Conservation (phyloP, 441 rosid species). For the Cnidoscolus chayamansa region DNA sequence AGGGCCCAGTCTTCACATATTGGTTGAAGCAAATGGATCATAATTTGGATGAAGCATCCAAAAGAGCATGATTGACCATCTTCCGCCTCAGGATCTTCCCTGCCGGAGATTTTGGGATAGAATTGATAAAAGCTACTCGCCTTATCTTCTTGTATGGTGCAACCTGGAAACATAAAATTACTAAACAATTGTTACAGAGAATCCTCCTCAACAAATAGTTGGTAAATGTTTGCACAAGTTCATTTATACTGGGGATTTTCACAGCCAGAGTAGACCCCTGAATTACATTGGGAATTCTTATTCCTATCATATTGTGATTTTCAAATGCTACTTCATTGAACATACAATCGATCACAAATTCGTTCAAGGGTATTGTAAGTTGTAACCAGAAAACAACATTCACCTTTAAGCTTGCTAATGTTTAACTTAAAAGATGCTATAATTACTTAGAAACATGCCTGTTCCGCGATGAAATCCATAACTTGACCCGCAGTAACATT, state of each 20-base stretch:
- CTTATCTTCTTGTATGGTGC: conserved; percentile 87
- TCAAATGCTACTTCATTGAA: too few species aligned
- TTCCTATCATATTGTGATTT: background rate
- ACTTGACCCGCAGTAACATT: conserved; percentile 52
- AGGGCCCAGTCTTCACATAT: too few species aligned
- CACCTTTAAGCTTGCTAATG: background rate
- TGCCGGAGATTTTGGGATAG: conserved; percentile 66
- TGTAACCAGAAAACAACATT: background rate
- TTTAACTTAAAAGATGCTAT: background rate
- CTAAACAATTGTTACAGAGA: background rate
- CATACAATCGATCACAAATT: too few species aligned
- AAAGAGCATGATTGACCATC: conserved; percentile 40
- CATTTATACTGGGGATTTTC: background rate
- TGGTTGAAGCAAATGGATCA: conserved; percentile 24
- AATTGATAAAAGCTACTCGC: conserved; percentile 59
- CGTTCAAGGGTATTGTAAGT: too few species aligned
- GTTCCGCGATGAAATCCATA: conserved; percentile 67
- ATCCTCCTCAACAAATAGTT: background rate
- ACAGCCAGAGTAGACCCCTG: too few species aligned
- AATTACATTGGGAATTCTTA: background rate
- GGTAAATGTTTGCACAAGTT: background rate
- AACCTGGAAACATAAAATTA: conserved; percentile 46
- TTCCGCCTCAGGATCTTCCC: conserved; percentile 83
- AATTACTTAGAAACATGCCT: conserved; percentile 35
- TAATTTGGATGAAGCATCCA: conserved; percentile 40